Percentiles rank a stretch among this genome's conserved stretches.
phyloP scores from a whole-genome alignment of 176 grass and related monocot species.

The Paspalum vaginatum region DNA sequence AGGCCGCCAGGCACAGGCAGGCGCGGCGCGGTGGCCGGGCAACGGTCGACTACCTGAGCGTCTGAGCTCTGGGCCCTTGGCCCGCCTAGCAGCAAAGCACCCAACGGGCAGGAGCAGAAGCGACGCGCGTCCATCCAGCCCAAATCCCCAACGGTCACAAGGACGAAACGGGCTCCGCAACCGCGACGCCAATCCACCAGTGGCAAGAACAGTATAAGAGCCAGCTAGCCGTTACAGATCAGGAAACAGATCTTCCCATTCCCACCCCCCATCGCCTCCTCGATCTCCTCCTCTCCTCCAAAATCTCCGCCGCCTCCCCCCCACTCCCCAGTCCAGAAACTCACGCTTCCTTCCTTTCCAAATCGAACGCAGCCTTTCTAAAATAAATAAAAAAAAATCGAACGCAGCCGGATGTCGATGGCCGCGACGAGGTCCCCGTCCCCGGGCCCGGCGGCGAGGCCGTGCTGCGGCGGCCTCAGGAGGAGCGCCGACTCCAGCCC shows the following conservation, averaged over 20 bases:
- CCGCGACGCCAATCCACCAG: not conserved
- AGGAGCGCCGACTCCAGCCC: slow-evolving; percentile 59
- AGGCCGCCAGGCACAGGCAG: no score
- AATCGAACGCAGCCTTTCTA: not conserved
- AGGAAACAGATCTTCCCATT: not conserved
- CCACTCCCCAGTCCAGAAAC: not conserved
- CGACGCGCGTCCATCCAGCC: not conserved
- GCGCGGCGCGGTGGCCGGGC: not conserved
- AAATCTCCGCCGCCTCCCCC: not conserved
- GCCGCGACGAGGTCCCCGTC: slow-evolving; percentile 52
- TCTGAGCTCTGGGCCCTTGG: no score
- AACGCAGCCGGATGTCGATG: slow-evolving; percentile 25
- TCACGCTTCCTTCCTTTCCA: not conserved
- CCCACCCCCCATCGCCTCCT: no score
- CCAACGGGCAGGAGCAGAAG: not conserved
- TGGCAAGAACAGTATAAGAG: not conserved
- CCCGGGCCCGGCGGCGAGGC: slow-evolving; percentile 33
- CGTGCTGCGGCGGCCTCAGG: slow-evolving; percentile 29
- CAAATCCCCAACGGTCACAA: slow-evolving; percentile 30
- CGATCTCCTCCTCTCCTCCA: not conserved
- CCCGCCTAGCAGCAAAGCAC: not conserved
- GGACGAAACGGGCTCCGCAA: not conserved
- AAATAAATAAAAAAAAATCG: no score
- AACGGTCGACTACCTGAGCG: slow-evolving; percentile 4
- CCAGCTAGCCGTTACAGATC: slow-evolving; percentile 30